These are phyloP conservation scores for Euryodendron excelsum DNA, from an alignment of 148 eudicot genomes.

Conservation along the genomic window DNA sequence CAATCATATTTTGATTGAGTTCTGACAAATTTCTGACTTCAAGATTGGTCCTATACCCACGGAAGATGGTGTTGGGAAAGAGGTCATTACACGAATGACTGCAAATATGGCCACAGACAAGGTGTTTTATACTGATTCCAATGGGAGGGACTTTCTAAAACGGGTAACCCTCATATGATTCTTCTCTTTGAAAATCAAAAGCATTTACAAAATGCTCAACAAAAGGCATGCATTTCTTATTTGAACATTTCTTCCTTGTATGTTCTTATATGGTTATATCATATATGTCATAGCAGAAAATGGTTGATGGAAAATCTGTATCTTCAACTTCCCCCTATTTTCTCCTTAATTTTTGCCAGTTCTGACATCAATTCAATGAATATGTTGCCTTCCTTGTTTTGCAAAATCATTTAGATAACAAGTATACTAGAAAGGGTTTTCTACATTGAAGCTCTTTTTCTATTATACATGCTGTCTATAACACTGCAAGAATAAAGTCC, in stretches of 20 bases:
- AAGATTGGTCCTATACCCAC: constrained; percentile 79
- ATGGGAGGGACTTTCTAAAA: constrained; percentile 83
- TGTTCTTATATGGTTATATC: not conserved
- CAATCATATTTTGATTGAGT: not conserved
- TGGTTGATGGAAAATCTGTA: not conserved
- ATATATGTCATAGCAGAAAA: not conserved
- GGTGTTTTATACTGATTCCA: constrained; percentile 83
- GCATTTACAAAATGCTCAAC: not conserved
- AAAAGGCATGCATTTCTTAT: not conserved
- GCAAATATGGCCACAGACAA: constrained; percentile 65
- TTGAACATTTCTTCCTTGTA: not conserved
- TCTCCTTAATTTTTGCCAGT: no score
- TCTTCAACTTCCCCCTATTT: not conserved
- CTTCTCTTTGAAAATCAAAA: not conserved
- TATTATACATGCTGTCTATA: not conserved
- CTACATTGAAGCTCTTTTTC: not conserved
- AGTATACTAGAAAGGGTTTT: not conserved
- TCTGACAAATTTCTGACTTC: constrained; percentile 17
- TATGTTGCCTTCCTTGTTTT: not conserved
- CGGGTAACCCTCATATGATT: constrained; percentile 40
- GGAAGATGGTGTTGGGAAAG: constrained; percentile 55
- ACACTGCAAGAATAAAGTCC: not conserved
- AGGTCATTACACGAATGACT: constrained; percentile 67
- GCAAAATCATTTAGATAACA: not conserved
- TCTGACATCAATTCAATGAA: not conserved